Evolutionary conservation across 2,329 filamentous ascomycete genomes (phyloP).

Genomic region (Epichloe uncinata): DNA sequence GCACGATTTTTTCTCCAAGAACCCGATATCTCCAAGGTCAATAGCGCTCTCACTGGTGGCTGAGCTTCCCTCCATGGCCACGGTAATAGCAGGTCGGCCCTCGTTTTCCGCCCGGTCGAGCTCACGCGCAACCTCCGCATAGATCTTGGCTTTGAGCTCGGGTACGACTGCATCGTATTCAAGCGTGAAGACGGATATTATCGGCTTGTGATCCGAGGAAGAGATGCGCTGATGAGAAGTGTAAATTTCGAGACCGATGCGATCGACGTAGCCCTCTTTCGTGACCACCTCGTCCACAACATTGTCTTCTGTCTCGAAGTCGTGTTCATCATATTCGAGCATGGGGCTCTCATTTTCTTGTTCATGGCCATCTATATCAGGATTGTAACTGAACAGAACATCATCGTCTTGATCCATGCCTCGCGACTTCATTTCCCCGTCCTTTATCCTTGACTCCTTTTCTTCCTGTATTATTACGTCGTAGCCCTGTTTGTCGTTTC

Average conservation of each 20-base stretch:
- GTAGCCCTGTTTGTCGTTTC: conserved; percentile 53
- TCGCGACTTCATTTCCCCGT: conserved; percentile 73
- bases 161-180: conserved; percentile 80
- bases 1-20: conserved; percentile 50
- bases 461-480: conserved; percentile 51
- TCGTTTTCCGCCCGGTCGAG: conserved; percentile 90
- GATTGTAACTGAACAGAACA: conserved; percentile 83
- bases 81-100: conserved; percentile 64
- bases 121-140: conserved; percentile 76
- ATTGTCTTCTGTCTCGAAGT: conserved; percentile 29
- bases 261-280: conserved; percentile 43
- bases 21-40: conserved; percentile 65
- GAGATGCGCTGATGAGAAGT: conserved; percentile 78
- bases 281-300: conserved; percentile 34
- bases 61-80: conserved; percentile 55
- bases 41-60: conserved; percentile 42
- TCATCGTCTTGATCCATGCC: conserved; percentile 73
- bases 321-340: conserved; percentile 49
- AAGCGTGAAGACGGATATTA: conserved; percentile 70
- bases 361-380: conserved; percentile 55
- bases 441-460: conserved; percentile 53
- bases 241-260: conserved; percentile 52
- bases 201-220: conserved; percentile 91
- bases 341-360: conserved; percentile 13
- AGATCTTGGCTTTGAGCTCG: conserved; percentile 68